phyloP scores from a whole-genome alignment of 768 basidiomycete species.

The Phanerodontia chrysosporium region DNA sequence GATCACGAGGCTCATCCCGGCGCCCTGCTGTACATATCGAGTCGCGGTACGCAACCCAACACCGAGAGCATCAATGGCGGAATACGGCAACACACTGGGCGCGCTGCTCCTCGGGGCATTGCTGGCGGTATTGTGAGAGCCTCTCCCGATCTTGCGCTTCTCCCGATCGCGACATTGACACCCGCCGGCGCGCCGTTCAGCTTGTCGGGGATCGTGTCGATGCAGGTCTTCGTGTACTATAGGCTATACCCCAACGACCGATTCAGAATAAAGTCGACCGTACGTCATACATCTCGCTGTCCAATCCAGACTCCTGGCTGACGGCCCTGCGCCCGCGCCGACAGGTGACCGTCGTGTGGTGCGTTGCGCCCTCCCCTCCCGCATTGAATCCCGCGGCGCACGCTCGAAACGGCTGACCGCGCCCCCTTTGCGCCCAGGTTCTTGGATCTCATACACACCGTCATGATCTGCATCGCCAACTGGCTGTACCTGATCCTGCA shows the following conservation, averaged over 20 bases:
- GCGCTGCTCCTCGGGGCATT: conserved; percentile 6
- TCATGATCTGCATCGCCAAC: conserved; percentile 9
- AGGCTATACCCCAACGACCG: conserved; percentile 11
- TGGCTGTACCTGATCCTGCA: conserved; percentile 13
- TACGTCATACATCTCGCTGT: neutral
- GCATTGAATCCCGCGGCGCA: neutral
- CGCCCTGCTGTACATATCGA: neutral
- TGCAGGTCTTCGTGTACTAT: conserved; percentile 14
- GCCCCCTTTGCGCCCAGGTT: conserved; percentile 5
- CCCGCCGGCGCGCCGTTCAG: neutral
- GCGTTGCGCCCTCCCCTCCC: neutral
- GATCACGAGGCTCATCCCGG: no score
- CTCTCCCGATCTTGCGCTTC: neutral
- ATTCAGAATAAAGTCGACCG: conserved; percentile 1
- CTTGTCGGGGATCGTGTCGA: conserved; percentile 13
- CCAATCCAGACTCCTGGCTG: neutral
- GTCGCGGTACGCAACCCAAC: neutral
- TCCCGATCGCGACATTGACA: neutral
- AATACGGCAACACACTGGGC: conserved; percentile 4
- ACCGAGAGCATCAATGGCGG: neutral
- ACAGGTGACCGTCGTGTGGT: conserved; percentile 12
- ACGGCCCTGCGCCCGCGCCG: neutral
- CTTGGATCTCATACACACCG: conserved; percentile 11
- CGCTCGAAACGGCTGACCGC: neutral
- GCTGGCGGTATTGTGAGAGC: conserved; percentile 2